phyloP scores from a whole-genome alignment of 2,329 filamentous ascomycete species.

The Cladophialophora carrionii region DNA sequence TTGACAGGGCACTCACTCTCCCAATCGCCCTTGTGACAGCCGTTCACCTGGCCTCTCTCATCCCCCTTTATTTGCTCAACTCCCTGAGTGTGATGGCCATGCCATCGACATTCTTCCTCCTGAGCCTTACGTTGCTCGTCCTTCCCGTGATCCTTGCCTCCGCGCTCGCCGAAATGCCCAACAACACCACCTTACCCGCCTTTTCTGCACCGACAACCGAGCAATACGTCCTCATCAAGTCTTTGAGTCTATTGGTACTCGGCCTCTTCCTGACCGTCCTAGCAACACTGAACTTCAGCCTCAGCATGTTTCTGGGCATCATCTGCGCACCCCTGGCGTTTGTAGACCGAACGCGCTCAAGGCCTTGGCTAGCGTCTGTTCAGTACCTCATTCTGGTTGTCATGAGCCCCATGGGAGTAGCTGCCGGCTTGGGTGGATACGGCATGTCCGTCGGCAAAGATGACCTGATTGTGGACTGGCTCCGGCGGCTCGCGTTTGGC shows the following conservation, averaged over 20 bases:
- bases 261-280: constrained; percentile 91
- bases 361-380: constrained; percentile 38
- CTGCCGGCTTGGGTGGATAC: constrained; percentile 55
- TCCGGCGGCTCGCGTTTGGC: constrained; percentile 77
- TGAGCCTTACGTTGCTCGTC: constrained; percentile 42
- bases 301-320: constrained; percentile 82
- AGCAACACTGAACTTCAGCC: constrained; percentile 92
- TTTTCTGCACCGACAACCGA: constrained; percentile 23
- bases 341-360: constrained; percentile 44
- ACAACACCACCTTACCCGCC: constrained; percentile 63
- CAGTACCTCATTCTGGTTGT: constrained; percentile 59
- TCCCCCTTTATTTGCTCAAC: constrained; percentile 88
- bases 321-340: constrained; percentile 80
- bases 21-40: constrained; percentile 71
- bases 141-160: constrained; percentile 54
- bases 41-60: constrained; percentile 73
- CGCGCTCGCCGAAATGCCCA: constrained; percentile 42
- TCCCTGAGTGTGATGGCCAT: constrained; percentile 19
- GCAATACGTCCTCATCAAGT: constrained; percentile 67
- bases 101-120: constrained; percentile 62
- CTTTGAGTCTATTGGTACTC: constrained; percentile 86
- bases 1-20: constrained; percentile 49
- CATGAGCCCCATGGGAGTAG: constrained; percentile 60
- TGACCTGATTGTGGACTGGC: constrained; percentile 57
- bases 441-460: constrained; percentile 43